Evolutionary conservation across 257 asterid genomes (phyloP).

Genomic region (Primulina tabacum): DNA sequence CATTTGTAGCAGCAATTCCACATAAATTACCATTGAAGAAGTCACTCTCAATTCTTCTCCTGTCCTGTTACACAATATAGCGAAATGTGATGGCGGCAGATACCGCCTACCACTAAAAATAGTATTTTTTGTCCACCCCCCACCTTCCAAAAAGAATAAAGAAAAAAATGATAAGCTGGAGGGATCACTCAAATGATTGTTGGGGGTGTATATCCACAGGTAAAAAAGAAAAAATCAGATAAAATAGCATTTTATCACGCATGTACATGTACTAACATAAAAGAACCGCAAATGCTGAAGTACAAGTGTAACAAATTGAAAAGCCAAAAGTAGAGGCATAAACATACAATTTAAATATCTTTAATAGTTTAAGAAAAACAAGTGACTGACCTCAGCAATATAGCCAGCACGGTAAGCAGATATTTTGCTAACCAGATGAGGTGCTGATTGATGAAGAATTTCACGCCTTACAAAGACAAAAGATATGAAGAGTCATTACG

Average conservation of each 20-base stretch:
- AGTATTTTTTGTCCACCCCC: not conserved
- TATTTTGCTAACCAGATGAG: conserved; percentile 59
- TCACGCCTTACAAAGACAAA: conserved; percentile 59
- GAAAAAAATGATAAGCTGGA: not conserved
- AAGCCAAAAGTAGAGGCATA: not conserved
- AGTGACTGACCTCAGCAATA: conserved; percentile 71
- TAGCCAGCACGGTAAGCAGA: conserved; percentile 87
- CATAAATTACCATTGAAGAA: conserved; percentile 69
- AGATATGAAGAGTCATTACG: conserved; percentile 21
- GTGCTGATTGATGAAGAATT: conserved; percentile 75
- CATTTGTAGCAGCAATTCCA: conserved; percentile 95
- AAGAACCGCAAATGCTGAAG: not conserved
- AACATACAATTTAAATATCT: conserved; percentile 12
- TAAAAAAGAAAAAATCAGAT: conserved; percentile 2
- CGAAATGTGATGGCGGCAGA: conserved; percentile 20
- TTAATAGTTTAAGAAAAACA: conserved; percentile 19
- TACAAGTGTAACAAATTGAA: not conserved
- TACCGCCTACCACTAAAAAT: conserved; percentile 4
- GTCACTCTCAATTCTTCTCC: conserved; percentile 83
- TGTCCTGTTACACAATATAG: conserved; percentile 58
- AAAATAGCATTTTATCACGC: not conserved
- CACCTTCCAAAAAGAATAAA: too few species aligned
- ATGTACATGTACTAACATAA: not conserved
- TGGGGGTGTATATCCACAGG: not conserved
- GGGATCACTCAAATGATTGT: not conserved